Evolutionary conservation across 495 filamentous ascomycete genomes (phyloP), one percentile per base, ranked within the genome.

Genomic region (Trichoderma parareesei): DNA sequence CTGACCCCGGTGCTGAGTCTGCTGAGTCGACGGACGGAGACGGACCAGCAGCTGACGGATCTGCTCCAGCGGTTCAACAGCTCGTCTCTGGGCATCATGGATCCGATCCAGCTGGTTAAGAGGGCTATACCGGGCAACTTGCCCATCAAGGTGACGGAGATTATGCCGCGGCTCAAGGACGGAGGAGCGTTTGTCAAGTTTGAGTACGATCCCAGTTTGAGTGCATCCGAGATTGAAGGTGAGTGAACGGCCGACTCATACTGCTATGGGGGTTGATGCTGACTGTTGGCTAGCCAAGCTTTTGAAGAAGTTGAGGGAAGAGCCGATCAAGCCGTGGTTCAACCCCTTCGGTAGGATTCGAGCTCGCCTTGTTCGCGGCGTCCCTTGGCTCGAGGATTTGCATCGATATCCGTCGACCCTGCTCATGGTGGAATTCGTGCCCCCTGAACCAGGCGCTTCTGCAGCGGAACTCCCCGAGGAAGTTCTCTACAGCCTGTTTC

Each of bases 151-250:
- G 83, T 97, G 67, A 89, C 85, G 48, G 85, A 95, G 66, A 86
- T 96, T 43, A 69, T 96, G 55, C 90, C 92, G 2, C 84, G 91
- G 20, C 78, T 93, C 38, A 92, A 93, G 69, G 94, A 98, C 72
- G 95, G 93, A 33, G 94, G 95, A 9, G 91, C 91, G 8, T 98
- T 94, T 74, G 86, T 97, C 69, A 97, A 96, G 72, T 94, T 95
- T 74, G 80, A 80, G 7, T 81, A 90, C 68, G 78, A 83, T 18
- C 69, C 75, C 10, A 79, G 77, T 3, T 72, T 81, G 7, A 76
- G 85, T 16, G 74, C 78, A 1, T 72, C 80, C 10, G 85, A 88
- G 27, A 82, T 96, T 33, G 87, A 89, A 72, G 69, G 71, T 42
- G 8, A 49, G 46, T 49, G 16, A 27, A 62, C 13, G 13, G 8